phyloP scores from a whole-genome alignment of 345 rosid species.

The Hibiscus mutabilis region DNA sequence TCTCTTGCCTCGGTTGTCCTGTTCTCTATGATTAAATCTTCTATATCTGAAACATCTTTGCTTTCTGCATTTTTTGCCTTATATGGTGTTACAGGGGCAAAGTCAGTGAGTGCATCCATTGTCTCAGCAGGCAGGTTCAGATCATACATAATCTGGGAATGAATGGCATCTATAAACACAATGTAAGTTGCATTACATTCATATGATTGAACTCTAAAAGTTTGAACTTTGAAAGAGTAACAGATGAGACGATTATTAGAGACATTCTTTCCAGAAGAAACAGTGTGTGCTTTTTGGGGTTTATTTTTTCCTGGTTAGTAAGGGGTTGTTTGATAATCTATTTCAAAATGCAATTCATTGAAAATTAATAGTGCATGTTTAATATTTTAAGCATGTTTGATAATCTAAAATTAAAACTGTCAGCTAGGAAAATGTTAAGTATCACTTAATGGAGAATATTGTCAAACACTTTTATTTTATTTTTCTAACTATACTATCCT shows the following conservation, averaged over 20 bases:
- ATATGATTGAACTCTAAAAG: background rate
- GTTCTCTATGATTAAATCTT: constrained; percentile 12
- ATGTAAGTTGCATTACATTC: constrained; percentile 4
- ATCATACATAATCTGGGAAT: constrained; percentile 20
- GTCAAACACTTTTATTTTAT: too few species aligned
- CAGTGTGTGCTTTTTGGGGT: background rate
- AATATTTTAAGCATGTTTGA: too few species aligned
- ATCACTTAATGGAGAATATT: too few species aligned
- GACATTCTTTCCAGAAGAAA: too few species aligned
- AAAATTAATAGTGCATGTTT: too few species aligned
- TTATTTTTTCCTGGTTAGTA: background rate
- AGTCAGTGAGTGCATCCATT: constrained; percentile 21
- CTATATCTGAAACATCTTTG: constrained; percentile 14
- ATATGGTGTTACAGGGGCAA: constrained; percentile 55
- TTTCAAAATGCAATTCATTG: too few species aligned
- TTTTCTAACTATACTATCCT: too few species aligned
- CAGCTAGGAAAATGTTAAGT: too few species aligned
- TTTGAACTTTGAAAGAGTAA: background rate
- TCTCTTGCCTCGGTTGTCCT: constrained; percentile 15
- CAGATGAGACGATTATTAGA: background rate
- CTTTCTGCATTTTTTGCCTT: constrained; percentile 24
- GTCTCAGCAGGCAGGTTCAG: constrained; percentile 24
- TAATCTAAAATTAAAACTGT: too few species aligned
- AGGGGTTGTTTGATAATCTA: too few species aligned
- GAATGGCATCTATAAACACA: constrained; percentile 23